Conservation (phyloP, 108 stramenopile genomes). For the Hondaea fermentalgiana region DNA sequence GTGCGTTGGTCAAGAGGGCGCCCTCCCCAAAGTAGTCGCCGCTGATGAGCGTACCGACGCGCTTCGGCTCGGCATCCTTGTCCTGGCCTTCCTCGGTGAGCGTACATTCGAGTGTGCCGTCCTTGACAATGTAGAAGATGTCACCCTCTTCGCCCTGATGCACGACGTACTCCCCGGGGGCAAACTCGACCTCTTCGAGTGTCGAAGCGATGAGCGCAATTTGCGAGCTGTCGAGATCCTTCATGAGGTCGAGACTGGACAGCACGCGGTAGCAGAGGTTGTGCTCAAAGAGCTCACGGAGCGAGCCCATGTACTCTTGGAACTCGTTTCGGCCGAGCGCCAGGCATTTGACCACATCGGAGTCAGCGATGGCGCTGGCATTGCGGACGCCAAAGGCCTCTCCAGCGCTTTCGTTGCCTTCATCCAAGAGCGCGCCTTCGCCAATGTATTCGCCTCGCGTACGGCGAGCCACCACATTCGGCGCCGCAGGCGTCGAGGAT, state of each 20-base stretch:
- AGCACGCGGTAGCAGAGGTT: background rate
- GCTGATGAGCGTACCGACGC: background rate
- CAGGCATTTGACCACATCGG: background rate
- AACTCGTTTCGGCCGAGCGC: background rate
- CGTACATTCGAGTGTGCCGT: background rate
- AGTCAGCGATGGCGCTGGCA: background rate
- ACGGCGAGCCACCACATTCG: background rate
- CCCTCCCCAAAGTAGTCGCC: slow-evolving; percentile 93
- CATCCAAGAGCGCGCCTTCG: slow-evolving; percentile 10
- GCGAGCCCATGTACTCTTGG: background rate
- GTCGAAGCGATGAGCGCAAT: background rate
- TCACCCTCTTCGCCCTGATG: slow-evolving; percentile 24
- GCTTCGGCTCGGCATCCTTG: background rate
- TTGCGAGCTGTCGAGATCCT: background rate
- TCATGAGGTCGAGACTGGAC: background rate
- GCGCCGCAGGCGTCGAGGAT: background rate
- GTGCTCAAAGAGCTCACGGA: slow-evolving; percentile 6
- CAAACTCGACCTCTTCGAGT: background rate
- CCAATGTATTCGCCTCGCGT: slow-evolving; percentile 12
- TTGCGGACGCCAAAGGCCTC: background rate
- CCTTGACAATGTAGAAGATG: slow-evolving; percentile 24
- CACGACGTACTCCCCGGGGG: slow-evolving; percentile 24
- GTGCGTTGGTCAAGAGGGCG: slow-evolving; percentile 86
- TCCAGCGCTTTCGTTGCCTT: background rate
- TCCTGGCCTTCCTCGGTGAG: background rate